These are phyloP conservation scores for Termitomyces titanicus DNA, from an alignment of 768 basidiomycete genomes.

Conservation along the genomic window DNA sequence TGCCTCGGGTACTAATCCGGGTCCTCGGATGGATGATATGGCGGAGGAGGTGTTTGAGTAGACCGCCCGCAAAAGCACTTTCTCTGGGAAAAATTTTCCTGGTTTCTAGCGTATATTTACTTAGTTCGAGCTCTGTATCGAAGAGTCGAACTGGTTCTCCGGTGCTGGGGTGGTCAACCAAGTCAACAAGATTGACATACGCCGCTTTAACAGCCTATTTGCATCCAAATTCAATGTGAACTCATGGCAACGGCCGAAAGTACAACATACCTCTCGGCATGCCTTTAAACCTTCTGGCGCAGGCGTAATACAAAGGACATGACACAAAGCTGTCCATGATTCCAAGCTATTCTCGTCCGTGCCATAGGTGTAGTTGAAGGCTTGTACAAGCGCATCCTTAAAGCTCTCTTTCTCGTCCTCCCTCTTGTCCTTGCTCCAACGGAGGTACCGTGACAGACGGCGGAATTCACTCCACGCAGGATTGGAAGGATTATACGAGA, in stretches of 20 bases:
- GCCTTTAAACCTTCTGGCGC: constrained; percentile 18
- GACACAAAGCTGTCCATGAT: constrained; percentile 27
- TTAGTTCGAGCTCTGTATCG: constrained; percentile 22
- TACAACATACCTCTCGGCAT: constrained; percentile 24
- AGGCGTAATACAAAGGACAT: constrained; percentile 22
- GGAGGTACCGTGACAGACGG: constrained; percentile 16
- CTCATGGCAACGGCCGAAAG: no score
- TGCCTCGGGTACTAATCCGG: not conserved
- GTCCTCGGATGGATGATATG: constrained; percentile 19
- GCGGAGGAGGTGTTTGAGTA: constrained; percentile 28
- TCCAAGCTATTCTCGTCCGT: constrained; percentile 24
- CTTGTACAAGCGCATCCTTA: constrained; percentile 24
- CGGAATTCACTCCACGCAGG: constrained; percentile 24
- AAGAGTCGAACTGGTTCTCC: constrained; percentile 16
- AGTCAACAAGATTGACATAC: constrained; percentile 38
- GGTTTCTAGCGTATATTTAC: constrained; percentile 23
- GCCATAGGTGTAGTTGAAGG: constrained; percentile 33
- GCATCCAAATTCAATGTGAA: not conserved
- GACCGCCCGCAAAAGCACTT: constrained; percentile 25
- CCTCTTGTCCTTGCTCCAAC: constrained; percentile 13
- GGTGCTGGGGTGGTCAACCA: constrained; percentile 22
- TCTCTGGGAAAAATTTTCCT: constrained; percentile 30
- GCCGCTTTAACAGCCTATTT: constrained; percentile 23
- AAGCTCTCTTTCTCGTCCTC: constrained; percentile 18
- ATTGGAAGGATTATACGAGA: constrained; percentile 16